Percentiles rank a stretch among this genome's conserved stretches.
phyloP scores from a whole-genome alignment of 768 basidiomycete species.

The Termitomyces sp. region DNA sequence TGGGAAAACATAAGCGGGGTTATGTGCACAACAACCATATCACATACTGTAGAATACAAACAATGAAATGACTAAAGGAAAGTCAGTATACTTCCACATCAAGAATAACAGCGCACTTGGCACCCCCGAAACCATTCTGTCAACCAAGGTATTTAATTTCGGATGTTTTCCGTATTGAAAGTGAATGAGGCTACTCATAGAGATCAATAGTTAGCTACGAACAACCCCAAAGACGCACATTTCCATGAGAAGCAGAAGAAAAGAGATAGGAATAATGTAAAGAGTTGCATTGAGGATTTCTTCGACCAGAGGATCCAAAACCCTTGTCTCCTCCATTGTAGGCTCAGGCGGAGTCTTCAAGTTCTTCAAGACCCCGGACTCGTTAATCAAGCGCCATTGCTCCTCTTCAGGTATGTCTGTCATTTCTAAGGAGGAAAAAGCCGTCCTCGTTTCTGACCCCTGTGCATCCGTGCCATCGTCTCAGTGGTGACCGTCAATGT shows the following conservation, averaged over 20 bases:
- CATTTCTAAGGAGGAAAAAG: conserved; percentile 5
- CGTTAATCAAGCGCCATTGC: conserved; percentile 69
- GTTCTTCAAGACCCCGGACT: conserved; percentile 53
- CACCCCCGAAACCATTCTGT: conserved; percentile 56
- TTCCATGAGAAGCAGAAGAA: conserved; percentile 75
- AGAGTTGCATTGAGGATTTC: conserved; percentile 66
- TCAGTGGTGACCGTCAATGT: too few species aligned
- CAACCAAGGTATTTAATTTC: conserved; percentile 38
- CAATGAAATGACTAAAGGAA: conserved; percentile 55
- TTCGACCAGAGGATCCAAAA: conserved; percentile 43
- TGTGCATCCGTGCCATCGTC: conserved; percentile 23
- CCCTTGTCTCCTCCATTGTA: conserved; percentile 24
- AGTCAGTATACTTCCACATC: neutral
- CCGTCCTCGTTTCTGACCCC: neutral
- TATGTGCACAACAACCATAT: neutral
- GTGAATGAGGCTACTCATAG: conserved; percentile 56
- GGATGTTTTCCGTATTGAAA: conserved; percentile 70
- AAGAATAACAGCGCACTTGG: conserved; percentile 54
- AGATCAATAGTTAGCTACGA: neutral
- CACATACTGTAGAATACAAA: conserved; percentile 73
- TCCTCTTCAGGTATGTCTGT: conserved; percentile 66
- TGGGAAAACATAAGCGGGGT: neutral
- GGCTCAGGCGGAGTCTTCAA: conserved; percentile 12
- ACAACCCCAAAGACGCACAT: conserved; percentile 49
- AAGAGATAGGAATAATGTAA: conserved; percentile 69